phyloP scores from a whole-genome alignment of 768 basidiomycete species.

The Hygrocybe coccinea region DNA sequence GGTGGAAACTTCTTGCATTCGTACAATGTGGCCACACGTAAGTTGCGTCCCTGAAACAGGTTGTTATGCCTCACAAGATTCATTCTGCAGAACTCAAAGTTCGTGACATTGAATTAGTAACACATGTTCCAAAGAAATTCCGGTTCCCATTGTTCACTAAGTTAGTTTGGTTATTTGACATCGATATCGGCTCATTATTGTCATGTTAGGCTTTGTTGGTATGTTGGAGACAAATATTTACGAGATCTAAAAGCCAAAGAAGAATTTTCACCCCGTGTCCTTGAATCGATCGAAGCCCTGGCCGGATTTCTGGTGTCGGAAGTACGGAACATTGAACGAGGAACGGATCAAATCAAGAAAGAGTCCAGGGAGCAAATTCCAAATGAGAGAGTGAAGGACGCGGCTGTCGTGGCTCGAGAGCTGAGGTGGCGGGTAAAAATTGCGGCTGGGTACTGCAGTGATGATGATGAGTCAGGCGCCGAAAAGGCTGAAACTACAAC shows the following conservation, averaged over 20 bases:
- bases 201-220: constrained; percentile 74
- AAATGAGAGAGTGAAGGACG: constrained; percentile 74
- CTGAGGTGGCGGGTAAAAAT: constrained; percentile 75
- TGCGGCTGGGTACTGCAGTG: constrained; percentile 57
- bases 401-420: constrained; percentile 75
- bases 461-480: constrained; percentile 51
- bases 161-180: constrained; percentile 37
- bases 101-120: constrained; percentile 86
- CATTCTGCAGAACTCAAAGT: constrained; percentile 73
- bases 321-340: constrained; percentile 64
- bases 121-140: constrained; percentile 90
- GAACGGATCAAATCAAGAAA: constrained; percentile 64
- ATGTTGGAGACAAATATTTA: constrained; percentile 77
- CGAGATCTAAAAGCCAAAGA: constrained; percentile 57
- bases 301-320: constrained; percentile 79
- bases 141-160: constrained; percentile 78
- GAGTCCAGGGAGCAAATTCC: constrained; percentile 82
- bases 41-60: constrained; percentile 23
- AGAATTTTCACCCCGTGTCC: constrained; percentile 46
- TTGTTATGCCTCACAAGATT: not conserved
- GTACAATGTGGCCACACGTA: constrained; percentile 81
- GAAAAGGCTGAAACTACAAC: constrained; percentile 16
- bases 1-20: constrained; percentile 98
- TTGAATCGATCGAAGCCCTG: constrained; percentile 66
- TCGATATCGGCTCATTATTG: constrained; percentile 1